Conservation (phyloP, 345 rosid genomes). For the rapeseed (Brassica napus) region Da-Ae NC_063439.1:20153001-20153500, state of each 20-base stretch:
- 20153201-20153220: conserved; percentile 90
- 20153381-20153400: conserved; percentile 53
- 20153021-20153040: conserved; percentile 97
- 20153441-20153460: neutral
- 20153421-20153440: neutral
- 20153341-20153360: conserved; percentile 86
- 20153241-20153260: conserved; percentile 75
- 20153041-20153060: conserved; percentile 89
- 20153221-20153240: conserved; percentile 76
- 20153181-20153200: conserved; percentile 85
- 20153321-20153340: conserved; percentile 85
- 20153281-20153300: conserved; percentile 74
- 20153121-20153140: conserved; percentile 94
- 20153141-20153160: conserved; percentile 85
- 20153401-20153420: conserved; percentile 38
- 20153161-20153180: conserved; percentile 74
- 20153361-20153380: conserved; percentile 44
- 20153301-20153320: conserved; percentile 91
- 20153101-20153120: conserved; percentile 74
- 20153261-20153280: conserved; percentile 76
- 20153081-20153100: conserved; percentile 85
- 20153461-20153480: conserved; percentile 2
- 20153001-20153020: conserved; percentile 89
- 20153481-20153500: neutral
- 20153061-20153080: conserved; percentile 78